Percentiles rank a stretch among this genome's conserved stretches.
These are phyloP conservation scores for Alloteropsis semialata DNA, from an alignment of 176 grass and related monocot genomes.

Conservation along the genomic window DNA sequence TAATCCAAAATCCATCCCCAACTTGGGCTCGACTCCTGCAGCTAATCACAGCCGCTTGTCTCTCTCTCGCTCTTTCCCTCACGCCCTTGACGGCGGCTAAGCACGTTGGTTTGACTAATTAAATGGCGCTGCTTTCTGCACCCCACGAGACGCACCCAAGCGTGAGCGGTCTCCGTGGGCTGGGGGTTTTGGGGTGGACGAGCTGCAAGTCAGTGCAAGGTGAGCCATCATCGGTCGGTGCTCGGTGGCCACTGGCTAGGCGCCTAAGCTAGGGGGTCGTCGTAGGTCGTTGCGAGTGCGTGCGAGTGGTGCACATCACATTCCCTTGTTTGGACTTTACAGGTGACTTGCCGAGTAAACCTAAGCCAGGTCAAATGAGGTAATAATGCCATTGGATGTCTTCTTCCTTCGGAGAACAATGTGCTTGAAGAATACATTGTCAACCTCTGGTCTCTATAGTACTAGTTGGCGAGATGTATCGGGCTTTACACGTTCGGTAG, in stretches of 20 bases:
- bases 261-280: neutral
- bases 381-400: neutral
- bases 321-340: neutral
- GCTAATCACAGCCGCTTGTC: neutral
- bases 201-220: neutral
- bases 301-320: neutral
- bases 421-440: neutral
- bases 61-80: neutral
- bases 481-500: neutral
- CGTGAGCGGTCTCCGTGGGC: neutral
- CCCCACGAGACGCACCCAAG: neutral
- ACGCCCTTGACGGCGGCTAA: neutral
- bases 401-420: too few species aligned
- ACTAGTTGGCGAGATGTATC: too few species aligned
- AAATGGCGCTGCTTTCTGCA: neutral
- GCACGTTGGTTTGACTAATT: constrained; percentile 4
- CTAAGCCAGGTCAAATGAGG: neutral
- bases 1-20: neutral
- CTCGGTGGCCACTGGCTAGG: neutral
- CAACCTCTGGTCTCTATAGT: too few species aligned
- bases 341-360: neutral
- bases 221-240: neutral
- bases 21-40: constrained; percentile 8
- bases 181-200: too few species aligned
- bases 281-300: neutral